phyloP scores from a whole-genome alignment of 2,329 filamentous ascomycete species.

The Parascedosporium putredinis region DNA sequence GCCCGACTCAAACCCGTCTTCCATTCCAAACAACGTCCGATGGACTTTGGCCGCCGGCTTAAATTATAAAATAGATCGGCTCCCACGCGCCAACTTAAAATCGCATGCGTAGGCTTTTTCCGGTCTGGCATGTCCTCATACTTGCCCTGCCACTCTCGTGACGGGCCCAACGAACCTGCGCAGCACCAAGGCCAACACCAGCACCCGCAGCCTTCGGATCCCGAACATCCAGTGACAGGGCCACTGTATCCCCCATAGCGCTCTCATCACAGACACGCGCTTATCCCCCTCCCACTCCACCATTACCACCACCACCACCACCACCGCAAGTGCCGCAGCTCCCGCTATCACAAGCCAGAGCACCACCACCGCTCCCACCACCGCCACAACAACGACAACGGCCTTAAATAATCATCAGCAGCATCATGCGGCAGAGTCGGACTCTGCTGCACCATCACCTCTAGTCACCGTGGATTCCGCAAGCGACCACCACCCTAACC shows the following conservation, averaged over 20 bases:
- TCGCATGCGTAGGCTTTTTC: neutral
- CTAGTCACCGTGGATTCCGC: constrained; percentile 10
- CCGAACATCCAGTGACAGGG: constrained; percentile 2
- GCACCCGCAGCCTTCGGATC: neutral
- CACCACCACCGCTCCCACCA: no score
- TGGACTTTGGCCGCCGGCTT: neutral
- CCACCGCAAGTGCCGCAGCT: no score
- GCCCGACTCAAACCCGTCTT: neutral
- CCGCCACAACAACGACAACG: no score
- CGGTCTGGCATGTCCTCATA: constrained; percentile 6
- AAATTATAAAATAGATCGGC: neutral
- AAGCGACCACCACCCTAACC: constrained; percentile 9
- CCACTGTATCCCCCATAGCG: neutral
- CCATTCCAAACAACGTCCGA: neutral
- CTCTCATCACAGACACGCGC: constrained; percentile 1
- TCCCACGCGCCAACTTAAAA: neutral
- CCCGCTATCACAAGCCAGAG: no score
- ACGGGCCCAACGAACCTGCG: constrained; percentile 5
- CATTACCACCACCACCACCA: no score
- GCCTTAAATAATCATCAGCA: constrained; percentile 11
- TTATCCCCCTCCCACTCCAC: constrained; percentile 1
- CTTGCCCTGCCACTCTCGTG: constrained; percentile 7
- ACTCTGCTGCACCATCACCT: constrained; percentile 42
- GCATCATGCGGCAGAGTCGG: constrained; percentile 47
- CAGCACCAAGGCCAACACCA: neutral